Evolutionary conservation across 2,329 filamentous ascomycete genomes (phyloP), one percentile per base, ranked within the genome.

Genomic region (Stagonosporopsis vannaccii): DNA sequence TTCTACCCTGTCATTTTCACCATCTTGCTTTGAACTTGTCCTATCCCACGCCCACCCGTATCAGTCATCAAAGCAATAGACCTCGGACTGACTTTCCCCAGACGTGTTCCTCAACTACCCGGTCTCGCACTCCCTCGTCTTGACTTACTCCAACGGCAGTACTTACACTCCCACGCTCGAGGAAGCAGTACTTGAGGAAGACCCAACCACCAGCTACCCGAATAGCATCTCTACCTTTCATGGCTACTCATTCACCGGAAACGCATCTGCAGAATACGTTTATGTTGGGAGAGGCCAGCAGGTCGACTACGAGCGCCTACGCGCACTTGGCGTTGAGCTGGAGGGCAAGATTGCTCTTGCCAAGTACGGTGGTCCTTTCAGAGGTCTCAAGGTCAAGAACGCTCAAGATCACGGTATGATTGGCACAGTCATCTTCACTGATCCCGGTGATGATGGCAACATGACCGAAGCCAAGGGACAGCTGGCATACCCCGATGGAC

Each of bases 291-390:
- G 71, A 59, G 74, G 74, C 13, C 73, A 76, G 50, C 69, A 78
- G 49, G 75, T 77, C n/a, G 80, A 82, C 51, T 81, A 81, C 42
- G 70, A 80, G n/a, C 72, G 77, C 15, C 66, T 80, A 7, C 45
- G 70, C 15, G 74, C 71, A 26, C 67, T 80, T 7, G 78, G 78
- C 25, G 75, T 82, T 13, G 62, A 76, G 20, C 71, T 81, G 2
- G 73, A 81, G 56, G 79, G 80, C 48, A 82, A 81, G 60, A 81
- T 81, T 56, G 80, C 79, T 1, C 60, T 82, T n/a, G 74, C 78
- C 20, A 77, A 76, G 55, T 81, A 80, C 49, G 77, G 78, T 19
- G 77, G 78, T 1, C 75, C 77, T 1, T 80, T 80, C 65, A 73
- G 80, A 48, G 79, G 79, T 2, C 66, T 81, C 22, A 82, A 82